These are phyloP conservation scores for Carnegiea gigantea DNA, from an alignment of 179 eudicot species.

Conservation along the genomic window DNA sequence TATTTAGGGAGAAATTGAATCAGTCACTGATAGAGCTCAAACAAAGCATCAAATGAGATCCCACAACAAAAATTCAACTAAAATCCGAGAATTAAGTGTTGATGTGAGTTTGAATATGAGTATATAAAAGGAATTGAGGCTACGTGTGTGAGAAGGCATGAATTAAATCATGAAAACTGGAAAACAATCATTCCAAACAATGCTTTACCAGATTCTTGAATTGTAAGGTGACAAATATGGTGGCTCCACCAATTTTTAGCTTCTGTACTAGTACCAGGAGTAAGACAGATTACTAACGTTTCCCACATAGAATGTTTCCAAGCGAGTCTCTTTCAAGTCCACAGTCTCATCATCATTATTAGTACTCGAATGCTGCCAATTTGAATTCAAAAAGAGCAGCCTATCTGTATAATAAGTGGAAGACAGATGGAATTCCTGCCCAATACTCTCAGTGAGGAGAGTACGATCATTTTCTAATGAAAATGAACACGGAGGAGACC, in stretches of 20 bases:
- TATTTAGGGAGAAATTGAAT: too few species aligned
- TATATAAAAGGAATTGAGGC: too few species aligned
- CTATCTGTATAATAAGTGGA: conserved; percentile 35
- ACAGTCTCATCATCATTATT: conserved; percentile 54
- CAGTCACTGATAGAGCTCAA: too few species aligned
- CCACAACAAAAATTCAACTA: too few species aligned
- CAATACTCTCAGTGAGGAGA: conserved; percentile 8
- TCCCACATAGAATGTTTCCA: conserved; percentile 60
- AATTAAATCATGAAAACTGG: too few species aligned
- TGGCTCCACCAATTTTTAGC: background rate
- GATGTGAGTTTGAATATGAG: too few species aligned
- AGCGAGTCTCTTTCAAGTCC: conserved; percentile 74
- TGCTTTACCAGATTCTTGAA: too few species aligned
- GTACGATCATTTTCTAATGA: conserved; percentile 30
- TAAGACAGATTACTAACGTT: conserved; percentile 15
- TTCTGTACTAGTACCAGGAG: background rate
- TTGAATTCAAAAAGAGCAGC: conserved; percentile 41
- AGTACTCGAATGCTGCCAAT: conserved; percentile 19
- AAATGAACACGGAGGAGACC: conserved; percentile 39
- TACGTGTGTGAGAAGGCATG: too few species aligned
- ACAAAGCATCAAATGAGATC: too few species aligned
- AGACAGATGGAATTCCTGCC: conserved; percentile 19
- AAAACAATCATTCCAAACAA: too few species aligned
- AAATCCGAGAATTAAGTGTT: too few species aligned
- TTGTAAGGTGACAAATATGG: too few species aligned